These are phyloP conservation scores for Ettlia oleoabundans DNA, from an alignment of 139 green algal species.

Conservation along the genomic window DNA sequence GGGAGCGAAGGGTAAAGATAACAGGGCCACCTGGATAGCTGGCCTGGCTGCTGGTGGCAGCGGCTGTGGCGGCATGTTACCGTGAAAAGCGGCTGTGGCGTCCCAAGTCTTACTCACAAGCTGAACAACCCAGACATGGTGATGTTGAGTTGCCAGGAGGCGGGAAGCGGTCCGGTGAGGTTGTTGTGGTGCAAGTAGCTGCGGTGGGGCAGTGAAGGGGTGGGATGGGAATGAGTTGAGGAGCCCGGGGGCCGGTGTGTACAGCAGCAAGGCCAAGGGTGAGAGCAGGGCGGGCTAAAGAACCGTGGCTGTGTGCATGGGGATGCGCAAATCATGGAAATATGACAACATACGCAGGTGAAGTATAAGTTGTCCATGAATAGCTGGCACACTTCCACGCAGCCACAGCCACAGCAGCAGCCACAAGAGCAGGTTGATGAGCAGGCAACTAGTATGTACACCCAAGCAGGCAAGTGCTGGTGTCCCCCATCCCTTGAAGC, in stretches of 20 bases:
- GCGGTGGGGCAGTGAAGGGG: background rate
- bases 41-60: background rate
- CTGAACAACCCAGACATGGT: constrained; percentile 25
- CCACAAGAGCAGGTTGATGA: no score
- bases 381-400: no score
- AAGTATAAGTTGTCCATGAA: no score
- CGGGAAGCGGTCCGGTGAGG: constrained; percentile 12
- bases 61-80: background rate
- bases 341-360: no score
- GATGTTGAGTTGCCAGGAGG: constrained; percentile 9
- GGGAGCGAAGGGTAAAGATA: no score
- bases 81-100: no score
- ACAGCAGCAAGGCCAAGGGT: background rate
- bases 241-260: background rate
- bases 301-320: no score
- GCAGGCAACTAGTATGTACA: background rate
- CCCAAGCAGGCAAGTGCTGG: background rate
- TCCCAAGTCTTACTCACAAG: no score
- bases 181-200: constrained; percentile 16
- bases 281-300: no score
- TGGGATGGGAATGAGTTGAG: background rate
- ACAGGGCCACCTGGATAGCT: no score
- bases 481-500: background rate
- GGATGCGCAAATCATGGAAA: no score
- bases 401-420: no score